Conservation (phyloP, 257 asterid genomes). For the Solanum rostratum region DNA sequence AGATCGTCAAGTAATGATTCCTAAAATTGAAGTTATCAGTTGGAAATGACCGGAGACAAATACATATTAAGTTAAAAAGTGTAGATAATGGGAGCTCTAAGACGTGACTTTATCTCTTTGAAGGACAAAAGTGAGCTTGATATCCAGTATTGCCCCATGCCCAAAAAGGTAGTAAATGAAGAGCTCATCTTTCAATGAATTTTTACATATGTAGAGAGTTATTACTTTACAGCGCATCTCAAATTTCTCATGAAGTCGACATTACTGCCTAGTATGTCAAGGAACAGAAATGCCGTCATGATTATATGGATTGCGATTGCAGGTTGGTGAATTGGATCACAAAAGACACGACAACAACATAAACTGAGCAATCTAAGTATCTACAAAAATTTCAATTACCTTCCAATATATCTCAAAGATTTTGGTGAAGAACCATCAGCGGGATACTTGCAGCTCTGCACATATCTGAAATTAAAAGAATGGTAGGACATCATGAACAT, state of each 20-base stretch:
- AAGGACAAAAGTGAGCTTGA: background rate
- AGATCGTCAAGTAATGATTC: background rate
- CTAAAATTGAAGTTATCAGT: background rate
- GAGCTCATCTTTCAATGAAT: background rate
- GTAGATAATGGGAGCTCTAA: background rate
- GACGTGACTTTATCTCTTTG: background rate
- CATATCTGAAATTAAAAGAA: conserved; percentile 42
- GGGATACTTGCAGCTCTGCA: conserved; percentile 82
- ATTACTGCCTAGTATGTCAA: background rate
- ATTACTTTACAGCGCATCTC: background rate
- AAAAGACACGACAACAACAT: background rate
- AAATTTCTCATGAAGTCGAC: background rate
- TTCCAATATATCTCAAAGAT: conserved; percentile 92
- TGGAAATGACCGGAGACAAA: background rate
- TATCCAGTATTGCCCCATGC: background rate
- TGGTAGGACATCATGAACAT: background rate
- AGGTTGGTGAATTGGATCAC: background rate
- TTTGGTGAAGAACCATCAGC: conserved; percentile 79
- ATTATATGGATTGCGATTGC: background rate
- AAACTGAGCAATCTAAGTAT: background rate
- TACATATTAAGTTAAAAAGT: background rate
- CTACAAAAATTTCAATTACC: conserved; percentile 28
- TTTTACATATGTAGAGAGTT: background rate
- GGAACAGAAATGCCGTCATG: background rate
- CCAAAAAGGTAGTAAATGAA: background rate